Conservation (phyloP, 306 rosid genomes). For the Abrus precatorius region DNA sequence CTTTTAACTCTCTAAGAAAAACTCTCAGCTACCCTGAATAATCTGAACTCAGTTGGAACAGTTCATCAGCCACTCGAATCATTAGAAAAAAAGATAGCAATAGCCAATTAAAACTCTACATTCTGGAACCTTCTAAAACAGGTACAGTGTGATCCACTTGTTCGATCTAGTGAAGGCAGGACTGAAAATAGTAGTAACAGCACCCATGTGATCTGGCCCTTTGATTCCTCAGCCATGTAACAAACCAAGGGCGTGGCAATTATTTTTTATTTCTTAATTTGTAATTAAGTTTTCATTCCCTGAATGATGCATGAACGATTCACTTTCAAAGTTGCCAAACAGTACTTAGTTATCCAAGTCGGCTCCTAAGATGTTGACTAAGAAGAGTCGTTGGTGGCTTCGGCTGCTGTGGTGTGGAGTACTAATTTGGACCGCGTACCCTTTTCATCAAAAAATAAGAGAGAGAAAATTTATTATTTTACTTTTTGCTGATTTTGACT, state of each 20-base stretch:
- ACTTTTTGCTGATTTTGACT: slow-evolving; percentile 46
- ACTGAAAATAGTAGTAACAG: not conserved
- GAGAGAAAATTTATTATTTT: not conserved
- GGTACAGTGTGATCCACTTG: not conserved
- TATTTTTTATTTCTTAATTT: not conserved
- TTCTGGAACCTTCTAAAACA: slow-evolving; percentile 17
- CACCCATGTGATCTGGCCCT: slow-evolving; percentile 41
- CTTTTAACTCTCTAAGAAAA: no score
- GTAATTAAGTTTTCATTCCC: not conserved
- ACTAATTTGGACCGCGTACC: slow-evolving; percentile 40
- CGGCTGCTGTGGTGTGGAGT: slow-evolving; percentile 48
- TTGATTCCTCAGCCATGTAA: not conserved
- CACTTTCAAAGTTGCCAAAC: slow-evolving; percentile 43
- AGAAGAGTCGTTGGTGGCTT: slow-evolving; percentile 53
- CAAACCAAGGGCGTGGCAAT: slow-evolving; percentile 29
- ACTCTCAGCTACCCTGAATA: no score
- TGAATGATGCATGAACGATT: slow-evolving; percentile 12
- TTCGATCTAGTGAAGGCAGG: not conserved
- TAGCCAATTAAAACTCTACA: not conserved
- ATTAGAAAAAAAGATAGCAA: no score
- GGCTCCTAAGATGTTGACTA: slow-evolving; percentile 41
- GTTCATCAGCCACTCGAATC: no score
- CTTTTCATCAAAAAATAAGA: not conserved
- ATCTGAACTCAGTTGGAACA: no score
- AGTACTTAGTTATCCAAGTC: slow-evolving; percentile 21